Evolutionary conservation across 1,284 basidiomycete species (phyloP).

Genomic region (Cystobasidium slooffiae): DNA sequence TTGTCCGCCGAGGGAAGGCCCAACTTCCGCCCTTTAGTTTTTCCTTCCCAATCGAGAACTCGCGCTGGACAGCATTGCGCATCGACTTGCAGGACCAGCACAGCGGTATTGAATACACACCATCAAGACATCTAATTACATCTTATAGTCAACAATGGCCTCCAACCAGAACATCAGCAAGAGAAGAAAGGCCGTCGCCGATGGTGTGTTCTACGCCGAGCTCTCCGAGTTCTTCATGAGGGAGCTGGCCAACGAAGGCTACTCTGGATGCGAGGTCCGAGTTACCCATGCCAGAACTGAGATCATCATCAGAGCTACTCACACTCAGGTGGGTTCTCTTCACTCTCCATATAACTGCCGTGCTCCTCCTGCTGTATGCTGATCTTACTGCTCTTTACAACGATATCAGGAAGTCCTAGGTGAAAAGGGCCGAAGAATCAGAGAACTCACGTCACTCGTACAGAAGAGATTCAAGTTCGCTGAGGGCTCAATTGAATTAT

Average conservation of each 20-base stretch:
- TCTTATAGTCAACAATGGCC: constrained; percentile 7
- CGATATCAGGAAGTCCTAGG: constrained; percentile 79
- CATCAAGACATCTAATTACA: not conserved
- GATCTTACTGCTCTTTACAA: not conserved
- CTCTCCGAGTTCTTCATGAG: constrained; percentile 68
- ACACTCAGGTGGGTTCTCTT: constrained; percentile 72
- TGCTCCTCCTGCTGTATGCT: not conserved
- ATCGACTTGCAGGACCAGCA: not conserved
- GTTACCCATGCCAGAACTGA: constrained; percentile 99
- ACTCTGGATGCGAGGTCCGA: constrained; percentile 99
- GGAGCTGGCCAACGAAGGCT: constrained; percentile 98
- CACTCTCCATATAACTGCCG: not conserved
- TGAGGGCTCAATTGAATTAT: constrained; percentile 97
- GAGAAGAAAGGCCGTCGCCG: constrained; percentile 96
- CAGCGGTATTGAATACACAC: not conserved
- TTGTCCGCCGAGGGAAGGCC: constrained; percentile 11
- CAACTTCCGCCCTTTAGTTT: not conserved
- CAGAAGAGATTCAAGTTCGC: constrained; percentile 99
- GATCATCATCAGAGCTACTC: constrained; percentile 99
- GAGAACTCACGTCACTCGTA: constrained; percentile 96
- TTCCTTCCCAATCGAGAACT: not conserved
- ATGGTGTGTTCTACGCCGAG: constrained; percentile 85
- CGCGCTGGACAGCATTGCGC: not conserved
- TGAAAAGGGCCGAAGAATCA: constrained; percentile 99
- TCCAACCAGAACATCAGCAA: constrained; percentile 69